These are phyloP conservation scores for Hypericum perforatum DNA, from an alignment of 345 rosid genomes.

Conservation along the genomic window DNA sequence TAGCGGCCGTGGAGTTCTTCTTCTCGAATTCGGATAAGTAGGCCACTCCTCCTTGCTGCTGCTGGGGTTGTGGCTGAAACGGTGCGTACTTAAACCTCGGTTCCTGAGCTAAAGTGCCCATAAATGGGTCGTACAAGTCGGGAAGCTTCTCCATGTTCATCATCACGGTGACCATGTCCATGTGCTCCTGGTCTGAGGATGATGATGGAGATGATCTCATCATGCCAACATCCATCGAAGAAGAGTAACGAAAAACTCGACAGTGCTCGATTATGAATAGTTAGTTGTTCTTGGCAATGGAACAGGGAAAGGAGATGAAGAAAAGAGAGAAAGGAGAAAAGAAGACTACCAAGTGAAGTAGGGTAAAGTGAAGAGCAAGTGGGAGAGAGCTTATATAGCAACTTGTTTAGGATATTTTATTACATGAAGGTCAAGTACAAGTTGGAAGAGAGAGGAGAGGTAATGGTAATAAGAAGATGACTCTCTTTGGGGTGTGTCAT, in stretches of 20 bases:
- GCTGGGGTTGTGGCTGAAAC: too few species aligned
- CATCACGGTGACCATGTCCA: conserved; percentile 1
- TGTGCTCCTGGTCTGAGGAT: neutral
- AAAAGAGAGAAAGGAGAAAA: conserved; percentile 1
- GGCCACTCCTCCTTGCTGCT: too few species aligned
- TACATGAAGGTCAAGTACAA: neutral
- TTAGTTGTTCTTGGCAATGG: too few species aligned
- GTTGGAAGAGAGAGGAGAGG: neutral
- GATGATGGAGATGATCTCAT: conserved; percentile 9
- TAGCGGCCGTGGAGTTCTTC: too few species aligned
- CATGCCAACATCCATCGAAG: conserved; percentile 14
- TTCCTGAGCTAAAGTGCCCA: neutral
- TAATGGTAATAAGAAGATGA: neutral
- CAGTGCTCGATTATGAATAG: too few species aligned
- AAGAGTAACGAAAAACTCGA: neutral
- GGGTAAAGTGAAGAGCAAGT: conserved; percentile 1
- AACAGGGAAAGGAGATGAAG: neutral
- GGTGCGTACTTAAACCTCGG: neutral
- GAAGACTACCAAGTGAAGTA: neutral
- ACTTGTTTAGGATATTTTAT: neutral
- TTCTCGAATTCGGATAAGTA: too few species aligned
- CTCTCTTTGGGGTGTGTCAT: neutral
- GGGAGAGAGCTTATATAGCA: conserved; percentile 18
- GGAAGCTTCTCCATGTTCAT: conserved; percentile 1
- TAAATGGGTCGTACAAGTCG: neutral